Base-by-base conservation (phyloP, 257 asterid genomes). In the Agastache rugosa region DNA sequence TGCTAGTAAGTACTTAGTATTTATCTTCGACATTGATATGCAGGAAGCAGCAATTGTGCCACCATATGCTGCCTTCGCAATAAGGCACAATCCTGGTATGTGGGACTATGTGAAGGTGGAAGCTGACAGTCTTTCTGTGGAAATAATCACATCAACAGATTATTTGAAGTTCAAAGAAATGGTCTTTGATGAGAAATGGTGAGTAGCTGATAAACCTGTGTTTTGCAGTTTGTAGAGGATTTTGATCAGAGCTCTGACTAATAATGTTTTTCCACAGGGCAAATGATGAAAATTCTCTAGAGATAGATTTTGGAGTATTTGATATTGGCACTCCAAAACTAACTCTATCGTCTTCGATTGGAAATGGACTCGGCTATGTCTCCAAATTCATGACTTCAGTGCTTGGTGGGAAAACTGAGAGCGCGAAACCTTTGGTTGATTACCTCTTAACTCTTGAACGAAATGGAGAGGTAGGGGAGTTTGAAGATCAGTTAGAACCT, bases 41-140 rank as follows among this genome's bases (percentile, higher is more conserved):
- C 94, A 89, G 96, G 96, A 90, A 88, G 96, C 93, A 54, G 89
- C 86, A 11, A 85, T 90, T 72, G 91, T 92, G 19, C 96, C 93
- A 20, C 96, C 96, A 67, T 61, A 77, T 72, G 92, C 88, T 75
- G 97, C 96, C 41, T 87, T 92, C 70, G 91, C 96, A 68, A 80
- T 84, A 55, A 85, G 96, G 78, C 86, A 84, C 64, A 80, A 71
- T 79, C 96, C 93, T 16, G 97, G 96, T 58, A 73, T 82, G 56
- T 88, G 91, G 86, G 96, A 84, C 58, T 90, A 88, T 58, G 89
- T 86, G 34, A 90, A 85, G 82, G 96, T 92, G 81, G 85, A 90
- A 9, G 85, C 87, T 1, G 90, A 81, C 19, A 79, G 71, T 75
- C 82, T 92, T 54, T 78, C 91, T 7, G 87, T 85, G 23, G 87